Percentiles rank a stretch among this genome's conserved stretches.
phyloP scores from a whole-genome alignment of 768 basidiomycete genomes.

The Albatrellus ellisii region DNA sequence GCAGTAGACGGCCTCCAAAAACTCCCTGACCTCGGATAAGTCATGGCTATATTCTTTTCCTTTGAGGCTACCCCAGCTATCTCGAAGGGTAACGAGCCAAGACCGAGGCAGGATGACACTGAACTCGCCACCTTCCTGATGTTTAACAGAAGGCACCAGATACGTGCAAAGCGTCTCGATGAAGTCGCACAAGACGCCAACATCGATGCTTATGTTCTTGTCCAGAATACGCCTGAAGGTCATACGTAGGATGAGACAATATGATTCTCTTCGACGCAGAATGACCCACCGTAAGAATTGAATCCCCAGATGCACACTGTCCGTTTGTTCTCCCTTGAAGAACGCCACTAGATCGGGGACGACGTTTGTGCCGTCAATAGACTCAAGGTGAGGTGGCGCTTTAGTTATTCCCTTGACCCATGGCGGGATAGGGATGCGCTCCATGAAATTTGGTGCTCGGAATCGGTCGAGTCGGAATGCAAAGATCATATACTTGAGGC shows the following conservation, averaged over 20 bases:
- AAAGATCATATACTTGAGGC: not conserved
- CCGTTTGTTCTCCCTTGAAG: not conserved
- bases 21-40: too few species aligned
- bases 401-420: too few species aligned
- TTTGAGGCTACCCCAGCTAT: too few species aligned
- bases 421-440: too few species aligned
- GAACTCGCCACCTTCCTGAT: too few species aligned
- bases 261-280: not conserved
- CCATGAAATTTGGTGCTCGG: too few species aligned
- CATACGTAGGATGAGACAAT: not conserved
- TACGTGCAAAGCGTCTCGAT: not conserved
- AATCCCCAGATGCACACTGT: not conserved
- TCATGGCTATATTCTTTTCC: too few species aligned
- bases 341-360: not conserved
- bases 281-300: not conserved
- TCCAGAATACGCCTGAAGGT: not conserved
- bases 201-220: not conserved
- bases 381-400: not conserved
- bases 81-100: too few species aligned
- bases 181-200: not conserved
- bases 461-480: not conserved
- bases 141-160: too few species aligned
- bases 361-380: not conserved
- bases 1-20: too few species aligned
- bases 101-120: too few species aligned